Evolutionary conservation across 2,329 filamentous ascomycete species (phyloP).

Genomic region (Neoascochyta sp.): DNA sequence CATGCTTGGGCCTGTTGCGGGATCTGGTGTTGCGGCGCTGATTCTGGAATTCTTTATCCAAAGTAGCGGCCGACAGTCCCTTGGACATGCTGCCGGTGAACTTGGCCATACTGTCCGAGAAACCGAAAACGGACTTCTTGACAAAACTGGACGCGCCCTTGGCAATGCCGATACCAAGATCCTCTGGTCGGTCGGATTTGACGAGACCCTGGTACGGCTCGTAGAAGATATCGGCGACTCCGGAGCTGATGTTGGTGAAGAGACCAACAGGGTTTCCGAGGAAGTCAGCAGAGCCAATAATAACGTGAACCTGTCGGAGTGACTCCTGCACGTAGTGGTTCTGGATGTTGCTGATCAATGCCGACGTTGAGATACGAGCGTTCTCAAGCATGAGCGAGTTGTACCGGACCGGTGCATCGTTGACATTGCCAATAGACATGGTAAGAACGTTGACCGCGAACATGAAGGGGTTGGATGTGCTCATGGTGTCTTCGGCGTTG

Average conservation of each 20-base stretch:
- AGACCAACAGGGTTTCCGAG: constrained; percentile 94
- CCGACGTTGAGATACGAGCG: constrained; percentile 79
- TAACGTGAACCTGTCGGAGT: constrained; percentile 93
- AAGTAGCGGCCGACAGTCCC: constrained; percentile 86
- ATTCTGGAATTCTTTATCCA: constrained; percentile 99
- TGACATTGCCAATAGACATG: constrained; percentile 99
- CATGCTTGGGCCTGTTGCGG: constrained; percentile 93
- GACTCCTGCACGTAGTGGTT: constrained; percentile 97
- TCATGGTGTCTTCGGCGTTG: constrained; percentile 92
- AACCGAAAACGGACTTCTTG: constrained; percentile 97
- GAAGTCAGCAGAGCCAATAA: constrained; percentile 95
- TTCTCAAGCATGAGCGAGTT: constrained; percentile 95
- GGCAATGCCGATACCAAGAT: constrained; percentile 90
- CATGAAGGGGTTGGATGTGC: constrained; percentile 88
- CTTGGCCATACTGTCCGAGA: constrained; percentile 96
- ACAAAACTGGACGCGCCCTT: constrained; percentile 96
- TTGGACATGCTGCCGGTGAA: constrained; percentile 97
- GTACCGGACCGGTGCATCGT: constrained; percentile 89
- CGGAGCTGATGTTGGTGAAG: constrained; percentile 97
- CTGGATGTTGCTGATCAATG: constrained; percentile 79
- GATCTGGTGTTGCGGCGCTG: constrained; percentile 88
- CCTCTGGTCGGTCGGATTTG: constrained; percentile 91
- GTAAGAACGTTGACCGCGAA: constrained; percentile 98
- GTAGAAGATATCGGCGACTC: constrained; percentile 97
- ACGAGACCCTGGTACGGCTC: constrained; percentile 98